Base-by-base conservation (phyloP, 2,329 filamentous ascomycete genomes). In the Colletotrichum neosansevieriae region DNA sequence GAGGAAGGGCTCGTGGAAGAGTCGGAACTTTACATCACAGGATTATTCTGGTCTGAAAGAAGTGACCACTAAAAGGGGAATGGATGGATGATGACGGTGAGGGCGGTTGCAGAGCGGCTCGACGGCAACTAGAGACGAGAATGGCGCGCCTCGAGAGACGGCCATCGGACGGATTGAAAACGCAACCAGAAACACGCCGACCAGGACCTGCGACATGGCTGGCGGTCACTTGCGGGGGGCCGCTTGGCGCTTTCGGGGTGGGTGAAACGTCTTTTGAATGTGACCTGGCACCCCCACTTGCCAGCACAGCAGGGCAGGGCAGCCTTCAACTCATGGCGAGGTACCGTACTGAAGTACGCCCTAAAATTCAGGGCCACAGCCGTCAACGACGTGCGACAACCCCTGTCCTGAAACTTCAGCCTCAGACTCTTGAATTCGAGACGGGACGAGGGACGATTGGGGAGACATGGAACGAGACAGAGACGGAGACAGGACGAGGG, bases 81-180 rank as follows among this genome's bases (percentile, higher is more conserved):
- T n/a, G 21, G 21, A 21, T 21, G 21, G 21, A 3, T 2, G 21
- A 21, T 21, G 21, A 3, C 2, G 34, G n/a, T n/a, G n/a, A n/a
- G n/a, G n/a, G n/a, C n/a, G n/a, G n/a, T n/a, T 4, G 21, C 21
- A 21, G 6, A n/a, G 36, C 19, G 61, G 44, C 40, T 58, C 24
- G 64, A 47, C 64, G 60, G 60, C 64, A 67, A 67, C 15, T 49
- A 34, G 29, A 64, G 64, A 64, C 64, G 64, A 67, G 38, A 67
- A 64, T 63, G 19, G 38, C 15, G 59, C 53, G 64, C 59, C 17
- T 58, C 59, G 32, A 45, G 58, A 2, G 15, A 12, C 36, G 24
- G 1, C 15, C 45, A 40, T 64, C 32, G 60, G 59, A 58, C 65
- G 65, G 47, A 57, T 64, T 53, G 53, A 67, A 64, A 67, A 67